Percentiles rank a stretch among this genome's conserved stretches.
Evolutionary conservation across 371 early-diverging fungal genomes (phyloP).

Genomic region (Conidiobolus incongruus): DNA sequence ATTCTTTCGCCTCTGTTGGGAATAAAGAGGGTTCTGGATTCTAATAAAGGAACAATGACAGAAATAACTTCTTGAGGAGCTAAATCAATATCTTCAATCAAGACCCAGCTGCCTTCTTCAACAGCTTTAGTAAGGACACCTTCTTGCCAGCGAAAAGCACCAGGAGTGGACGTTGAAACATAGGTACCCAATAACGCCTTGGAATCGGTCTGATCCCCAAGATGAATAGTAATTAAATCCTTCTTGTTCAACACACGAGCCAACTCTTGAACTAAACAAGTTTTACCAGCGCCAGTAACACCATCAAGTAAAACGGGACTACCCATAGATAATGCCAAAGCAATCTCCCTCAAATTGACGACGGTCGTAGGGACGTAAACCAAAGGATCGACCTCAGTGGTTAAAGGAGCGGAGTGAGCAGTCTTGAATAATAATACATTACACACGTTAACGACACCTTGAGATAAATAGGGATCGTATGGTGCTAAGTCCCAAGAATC

Average conservation of each 20-base stretch:
- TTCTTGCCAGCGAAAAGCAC: constrained; percentile 86
- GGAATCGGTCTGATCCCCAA: constrained; percentile 97
- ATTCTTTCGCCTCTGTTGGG: constrained; percentile 87
- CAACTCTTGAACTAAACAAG: constrained; percentile 77
- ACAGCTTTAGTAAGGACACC: constrained; percentile 95
- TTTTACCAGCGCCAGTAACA: constrained; percentile 88
- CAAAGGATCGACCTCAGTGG: constrained; percentile 11
- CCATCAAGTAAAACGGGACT: constrained; percentile 86
- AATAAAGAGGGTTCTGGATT: constrained; percentile 80
- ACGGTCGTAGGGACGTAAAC: constrained; percentile 51
- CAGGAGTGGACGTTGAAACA: constrained; percentile 78
- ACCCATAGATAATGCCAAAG: constrained; percentile 62
- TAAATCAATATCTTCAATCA: constrained; percentile 97
- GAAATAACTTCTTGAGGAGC: constrained; percentile 96
- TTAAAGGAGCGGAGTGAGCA: constrained; percentile 1
- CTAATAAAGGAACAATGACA: constrained; percentile 83
- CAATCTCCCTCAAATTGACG: constrained; percentile 45
- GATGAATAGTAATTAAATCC: constrained; percentile 85
- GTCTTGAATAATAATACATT: background rate
- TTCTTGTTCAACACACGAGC: constrained; percentile 34
- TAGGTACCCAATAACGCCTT: constrained; percentile 95
- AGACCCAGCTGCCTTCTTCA: constrained; percentile 86
- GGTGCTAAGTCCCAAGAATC: constrained; percentile 21
- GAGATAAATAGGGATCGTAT: constrained; percentile 34
- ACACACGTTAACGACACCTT: constrained; percentile 22